These are phyloP conservation scores for Saccharomycopsis crataegensis DNA, from an alignment of 1,139 yeast species.

Conservation along the genomic window DNA sequence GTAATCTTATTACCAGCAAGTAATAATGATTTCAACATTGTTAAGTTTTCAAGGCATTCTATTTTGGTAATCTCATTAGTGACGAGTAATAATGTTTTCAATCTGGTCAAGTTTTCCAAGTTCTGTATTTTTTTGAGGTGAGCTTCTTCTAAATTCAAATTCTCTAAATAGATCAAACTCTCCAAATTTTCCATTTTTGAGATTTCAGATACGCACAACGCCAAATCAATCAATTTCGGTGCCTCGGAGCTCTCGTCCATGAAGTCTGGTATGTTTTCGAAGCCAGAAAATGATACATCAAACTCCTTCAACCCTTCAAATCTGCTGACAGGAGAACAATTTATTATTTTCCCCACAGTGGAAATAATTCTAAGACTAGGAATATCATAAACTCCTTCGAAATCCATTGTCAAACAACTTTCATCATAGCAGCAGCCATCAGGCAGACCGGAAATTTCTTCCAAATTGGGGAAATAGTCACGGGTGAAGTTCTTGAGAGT, in stretches of 20 bases:
- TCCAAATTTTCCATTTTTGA: slow-evolving; percentile 55
- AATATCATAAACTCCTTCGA: too few species aligned
- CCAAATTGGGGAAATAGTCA: too few species aligned
- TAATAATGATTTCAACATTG: slow-evolving; percentile 64
- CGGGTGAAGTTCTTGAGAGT: too few species aligned
- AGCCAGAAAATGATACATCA: too few species aligned
- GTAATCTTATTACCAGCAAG: slow-evolving; percentile 85
- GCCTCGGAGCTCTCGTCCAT: slow-evolving; percentile 31
- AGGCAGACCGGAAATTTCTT: too few species aligned
- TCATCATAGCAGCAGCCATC: too few species aligned
- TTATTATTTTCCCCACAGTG: too few species aligned
- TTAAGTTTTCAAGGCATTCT: slow-evolving; percentile 53
- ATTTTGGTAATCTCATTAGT: slow-evolving; percentile 80
- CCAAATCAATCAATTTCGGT: slow-evolving; percentile 44
- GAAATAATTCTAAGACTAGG: too few species aligned
- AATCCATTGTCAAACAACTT: too few species aligned
- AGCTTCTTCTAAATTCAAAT: slow-evolving; percentile 82
- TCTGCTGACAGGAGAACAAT: too few species aligned
- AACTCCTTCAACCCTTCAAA: too few species aligned
- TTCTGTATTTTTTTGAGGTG: slow-evolving; percentile 84
- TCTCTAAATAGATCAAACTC: slow-evolving; percentile 44
- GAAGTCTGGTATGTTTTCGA: too few species aligned
- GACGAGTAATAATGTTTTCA: slow-evolving; percentile 72
- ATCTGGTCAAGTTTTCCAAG: slow-evolving; percentile 50
- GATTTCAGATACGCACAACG: slow-evolving; percentile 91